phyloP scores from a whole-genome alignment of 2,329 filamentous ascomycete genomes.

The Aspergillus versicolor region DNA sequence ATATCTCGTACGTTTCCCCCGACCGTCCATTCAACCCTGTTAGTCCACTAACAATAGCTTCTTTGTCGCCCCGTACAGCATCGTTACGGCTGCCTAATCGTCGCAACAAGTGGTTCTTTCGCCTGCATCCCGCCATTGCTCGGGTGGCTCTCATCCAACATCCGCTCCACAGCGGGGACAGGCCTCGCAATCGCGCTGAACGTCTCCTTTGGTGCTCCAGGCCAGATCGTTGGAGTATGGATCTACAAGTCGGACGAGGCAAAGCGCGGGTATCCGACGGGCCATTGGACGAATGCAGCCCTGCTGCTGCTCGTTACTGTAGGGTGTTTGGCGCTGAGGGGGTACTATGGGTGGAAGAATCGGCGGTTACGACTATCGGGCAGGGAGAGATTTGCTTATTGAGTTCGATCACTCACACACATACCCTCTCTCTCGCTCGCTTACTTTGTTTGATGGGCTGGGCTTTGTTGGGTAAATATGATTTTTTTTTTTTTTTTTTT shows the following conservation, averaged over 20 bases:
- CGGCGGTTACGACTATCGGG: slow-evolving; percentile 20
- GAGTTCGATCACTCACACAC: neutral
- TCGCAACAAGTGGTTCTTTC: slow-evolving; percentile 66
- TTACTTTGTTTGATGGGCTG: neutral
- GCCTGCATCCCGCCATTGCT: slow-evolving; percentile 68
- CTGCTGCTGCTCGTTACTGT: slow-evolving; percentile 59
- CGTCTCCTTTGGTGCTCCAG: slow-evolving; percentile 65
- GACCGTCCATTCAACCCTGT: neutral
- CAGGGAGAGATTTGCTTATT: slow-evolving; percentile 30
- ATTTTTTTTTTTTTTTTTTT: no score
- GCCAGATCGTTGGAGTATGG: slow-evolving; percentile 72
- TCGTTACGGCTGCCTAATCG: slow-evolving; percentile 69
- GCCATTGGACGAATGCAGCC: slow-evolving; percentile 66
- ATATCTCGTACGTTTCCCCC: slow-evolving; percentile 45
- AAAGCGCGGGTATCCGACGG: slow-evolving; percentile 63
- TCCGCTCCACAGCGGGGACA: slow-evolving; percentile 63
- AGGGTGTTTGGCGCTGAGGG: slow-evolving; percentile 54
- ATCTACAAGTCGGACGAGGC: slow-evolving; percentile 68
- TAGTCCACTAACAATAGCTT: neutral
- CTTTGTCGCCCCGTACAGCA: slow-evolving; percentile 23
- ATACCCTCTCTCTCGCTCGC: no score
- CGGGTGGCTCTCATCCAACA: slow-evolving; percentile 69
- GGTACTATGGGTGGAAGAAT: slow-evolving; percentile 57
- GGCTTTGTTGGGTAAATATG: neutral
- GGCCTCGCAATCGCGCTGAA: slow-evolving; percentile 71